Conservation (phyloP, 176 grass and related monocot species). For the Phragmites australis region DNA sequence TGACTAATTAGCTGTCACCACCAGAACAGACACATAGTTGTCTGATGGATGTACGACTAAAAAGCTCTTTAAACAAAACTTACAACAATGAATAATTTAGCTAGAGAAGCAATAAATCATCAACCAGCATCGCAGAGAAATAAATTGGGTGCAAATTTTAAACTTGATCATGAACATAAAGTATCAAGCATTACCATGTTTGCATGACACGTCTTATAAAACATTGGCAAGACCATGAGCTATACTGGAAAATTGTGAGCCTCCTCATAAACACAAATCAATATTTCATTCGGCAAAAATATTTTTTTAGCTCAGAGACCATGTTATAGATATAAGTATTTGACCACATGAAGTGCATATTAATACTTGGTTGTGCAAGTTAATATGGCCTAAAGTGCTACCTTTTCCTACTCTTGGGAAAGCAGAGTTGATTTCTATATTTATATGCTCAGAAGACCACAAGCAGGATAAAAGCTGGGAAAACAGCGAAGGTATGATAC, state of each 20-base stretch:
- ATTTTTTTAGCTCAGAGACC: not conserved
- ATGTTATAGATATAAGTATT: not conserved
- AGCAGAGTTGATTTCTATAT: not conserved
- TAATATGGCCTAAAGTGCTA: not conserved
- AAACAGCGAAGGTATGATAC: not conserved
- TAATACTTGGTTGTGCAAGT: not conserved
- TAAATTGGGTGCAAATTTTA: constrained; percentile 10
- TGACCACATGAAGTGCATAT: not conserved
- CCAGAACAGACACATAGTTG: constrained; percentile 8
- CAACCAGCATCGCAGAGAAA: not conserved
- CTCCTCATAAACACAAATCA: not conserved
- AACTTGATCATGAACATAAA: not conserved
- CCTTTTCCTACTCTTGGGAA: not conserved
- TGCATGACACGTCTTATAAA: not conserved
- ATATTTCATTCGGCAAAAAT: not conserved
- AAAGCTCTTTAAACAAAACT: constrained; percentile 8
- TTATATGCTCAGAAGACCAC: not conserved
- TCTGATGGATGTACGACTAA: constrained; percentile 14
- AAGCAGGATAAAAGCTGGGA: not conserved
- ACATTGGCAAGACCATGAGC: not conserved
- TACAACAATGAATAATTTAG: not conserved
- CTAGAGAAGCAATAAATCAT: not conserved
- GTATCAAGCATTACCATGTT: constrained; percentile 19
- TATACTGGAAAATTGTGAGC: not conserved
- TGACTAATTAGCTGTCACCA: not conserved